A percentile compares a stretch with the other conserved stretches of the same genome.
Evolutionary conservation across 345 rosid species (phyloP).

Genomic region (Dovyalis caffra): DNA sequence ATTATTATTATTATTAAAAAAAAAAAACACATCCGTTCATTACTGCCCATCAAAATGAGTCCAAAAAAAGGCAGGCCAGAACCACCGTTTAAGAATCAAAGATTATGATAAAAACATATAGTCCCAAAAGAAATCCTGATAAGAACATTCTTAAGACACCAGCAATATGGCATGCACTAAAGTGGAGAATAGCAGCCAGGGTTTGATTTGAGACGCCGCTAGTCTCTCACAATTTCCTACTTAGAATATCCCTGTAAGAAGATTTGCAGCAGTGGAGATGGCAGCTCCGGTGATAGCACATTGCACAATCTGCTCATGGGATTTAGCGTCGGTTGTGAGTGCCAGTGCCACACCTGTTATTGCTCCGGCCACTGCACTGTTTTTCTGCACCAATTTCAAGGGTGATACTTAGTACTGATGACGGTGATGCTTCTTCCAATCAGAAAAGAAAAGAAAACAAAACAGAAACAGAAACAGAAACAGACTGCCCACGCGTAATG

Average conservation of each 20-base stretch:
- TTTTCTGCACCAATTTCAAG: constrained; percentile 47
- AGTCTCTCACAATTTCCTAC: neutral
- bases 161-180: neutral
- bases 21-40: too few species aligned
- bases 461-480: too few species aligned
- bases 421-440: too few species aligned
- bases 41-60: too few species aligned
- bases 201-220: neutral
- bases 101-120: neutral
- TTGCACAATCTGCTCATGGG: constrained; percentile 80
- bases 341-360: constrained; percentile 80
- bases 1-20: too few species aligned
- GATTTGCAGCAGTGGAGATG: constrained; percentile 77
- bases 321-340: constrained; percentile 53
- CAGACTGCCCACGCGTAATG: too few species aligned
- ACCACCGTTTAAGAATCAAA: neutral
- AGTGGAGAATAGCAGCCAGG: neutral
- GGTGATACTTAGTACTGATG: neutral
- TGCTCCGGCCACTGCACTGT: constrained; percentile 92
- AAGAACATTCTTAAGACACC: neutral
- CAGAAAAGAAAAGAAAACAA: too few species aligned
- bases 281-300: constrained; percentile 96
- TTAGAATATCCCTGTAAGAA: constrained; percentile 65
- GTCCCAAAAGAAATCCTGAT: neutral
- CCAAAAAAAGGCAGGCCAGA: neutral